Evolutionary conservation across 2,329 filamentous ascomycete species (phyloP).

Genomic region (Curvularia eragrostidis): DNA sequence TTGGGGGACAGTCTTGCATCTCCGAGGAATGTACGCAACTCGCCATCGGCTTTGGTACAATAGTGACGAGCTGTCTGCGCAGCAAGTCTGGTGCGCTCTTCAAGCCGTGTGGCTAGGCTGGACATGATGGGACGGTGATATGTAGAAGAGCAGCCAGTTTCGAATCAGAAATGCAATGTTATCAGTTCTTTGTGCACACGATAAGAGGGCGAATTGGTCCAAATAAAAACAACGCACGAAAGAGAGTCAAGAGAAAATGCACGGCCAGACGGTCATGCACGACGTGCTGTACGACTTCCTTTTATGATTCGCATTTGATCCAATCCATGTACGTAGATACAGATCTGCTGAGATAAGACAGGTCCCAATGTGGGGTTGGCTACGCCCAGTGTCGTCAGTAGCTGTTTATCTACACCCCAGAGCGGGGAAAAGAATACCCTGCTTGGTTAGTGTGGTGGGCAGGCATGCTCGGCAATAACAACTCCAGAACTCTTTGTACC

Average conservation of each 20-base stretch:
- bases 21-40: conserved; percentile 10
- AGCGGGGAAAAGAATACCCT: conserved; percentile 32
- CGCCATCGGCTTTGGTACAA: conserved; percentile 19
- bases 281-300: conserved; percentile 15
- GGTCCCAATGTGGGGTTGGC: conserved; percentile 25
- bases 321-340: conserved; percentile 3
- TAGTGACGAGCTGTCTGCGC: conserved; percentile 27
- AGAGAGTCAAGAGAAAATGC: neutral
- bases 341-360: conserved; percentile 21
- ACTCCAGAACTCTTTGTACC: conserved; percentile 9
- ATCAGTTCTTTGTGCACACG: neutral
- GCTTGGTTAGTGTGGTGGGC: conserved; percentile 23
- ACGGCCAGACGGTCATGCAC: conserved; percentile 9
- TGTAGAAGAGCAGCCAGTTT: neutral
- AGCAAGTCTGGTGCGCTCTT: conserved; percentile 25
- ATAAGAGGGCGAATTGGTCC: neutral
- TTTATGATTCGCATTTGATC: neutral
- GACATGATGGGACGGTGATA: conserved; percentile 15
- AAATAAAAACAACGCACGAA: neutral
- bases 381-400: conserved; percentile 22
- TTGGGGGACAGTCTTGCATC: conserved; percentile 23
- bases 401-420: conserved; percentile 10
- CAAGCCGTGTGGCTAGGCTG: conserved; percentile 13
- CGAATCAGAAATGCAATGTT: neutral
- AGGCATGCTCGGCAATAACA: conserved; percentile 14